These are phyloP conservation scores for Ceratocystis lukuohia DNA, from an alignment of 2,329 filamentous ascomycete species.

Conservation along the genomic window DNA sequence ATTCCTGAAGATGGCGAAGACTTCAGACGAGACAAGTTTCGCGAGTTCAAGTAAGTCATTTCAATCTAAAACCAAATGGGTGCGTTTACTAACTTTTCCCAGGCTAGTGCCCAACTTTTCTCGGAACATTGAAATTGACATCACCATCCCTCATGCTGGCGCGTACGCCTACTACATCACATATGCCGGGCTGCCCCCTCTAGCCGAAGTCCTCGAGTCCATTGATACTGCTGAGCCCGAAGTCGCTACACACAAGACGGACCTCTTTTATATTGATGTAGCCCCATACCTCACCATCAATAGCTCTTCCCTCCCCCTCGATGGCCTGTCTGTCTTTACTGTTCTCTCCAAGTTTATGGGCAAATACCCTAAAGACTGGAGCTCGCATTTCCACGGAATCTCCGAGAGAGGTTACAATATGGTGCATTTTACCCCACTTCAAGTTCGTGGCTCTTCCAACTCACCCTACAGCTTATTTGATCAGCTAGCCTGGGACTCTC, in stretches of 20 bases:
- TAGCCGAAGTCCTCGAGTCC: slow-evolving; percentile 39
- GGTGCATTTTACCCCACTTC: slow-evolving; percentile 94
- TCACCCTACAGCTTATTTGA: slow-evolving; percentile 96
- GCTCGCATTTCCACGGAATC: slow-evolving; percentile 77
- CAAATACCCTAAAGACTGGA: slow-evolving; percentile 77
- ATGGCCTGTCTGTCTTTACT: slow-evolving; percentile 83
- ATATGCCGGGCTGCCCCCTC: slow-evolving; percentile 72
- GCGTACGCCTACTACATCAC: slow-evolving; percentile 92
- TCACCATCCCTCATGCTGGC: slow-evolving; percentile 70
- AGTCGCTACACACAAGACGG: slow-evolving; percentile 44
- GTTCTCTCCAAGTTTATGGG: slow-evolving; percentile 98
- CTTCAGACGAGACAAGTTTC: slow-evolving; percentile 68
- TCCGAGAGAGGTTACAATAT: slow-evolving; percentile 92
- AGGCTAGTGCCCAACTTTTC: slow-evolving; percentile 90
- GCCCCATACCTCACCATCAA: slow-evolving; percentile 67
- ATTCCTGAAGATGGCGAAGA: slow-evolving; percentile 63
- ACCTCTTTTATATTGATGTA: slow-evolving; percentile 85
- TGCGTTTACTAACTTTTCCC: neutral
- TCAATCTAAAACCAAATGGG: neutral
- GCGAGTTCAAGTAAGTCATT: slow-evolving; percentile 67
- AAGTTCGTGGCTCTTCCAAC: slow-evolving; percentile 77
- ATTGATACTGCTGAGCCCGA: slow-evolving; percentile 24
- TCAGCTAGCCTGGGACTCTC: slow-evolving; percentile 73
- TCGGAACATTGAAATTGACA: slow-evolving; percentile 74
- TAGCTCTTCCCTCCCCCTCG: slow-evolving; percentile 60